Base-by-base conservation (phyloP, 1,284 basidiomycete species). In the Fomitopsis pinicola region DNA sequence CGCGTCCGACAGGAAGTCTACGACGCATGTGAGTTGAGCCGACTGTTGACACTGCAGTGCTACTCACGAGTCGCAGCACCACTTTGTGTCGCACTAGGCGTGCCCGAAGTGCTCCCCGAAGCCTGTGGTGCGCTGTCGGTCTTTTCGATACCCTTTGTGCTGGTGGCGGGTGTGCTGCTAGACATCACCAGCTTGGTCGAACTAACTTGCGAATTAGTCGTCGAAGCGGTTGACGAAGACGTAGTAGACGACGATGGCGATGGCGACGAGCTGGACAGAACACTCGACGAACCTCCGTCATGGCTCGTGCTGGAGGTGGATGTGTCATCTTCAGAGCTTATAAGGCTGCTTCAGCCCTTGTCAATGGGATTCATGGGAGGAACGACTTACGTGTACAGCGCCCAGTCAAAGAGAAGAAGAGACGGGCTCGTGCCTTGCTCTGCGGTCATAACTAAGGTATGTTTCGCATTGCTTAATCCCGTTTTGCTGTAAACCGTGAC, bases 371-470 rank as follows among this genome's bases (percentile, higher is more conserved):
- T 3, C 17, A 22, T 45, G 9, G 42, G 8, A 50, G 12, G 10
- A 22, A n/a, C 15, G 48, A 56, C 55, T 14, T 28, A 48, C 56
- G 33, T 46, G 35, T 58, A 58, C 35, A 36, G 33, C 17, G 56
- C 56, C 56, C 56, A 58, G 28, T 58, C 56, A n/a, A 58, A 58
- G 22, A 58, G n/a, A 7, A 58, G 6, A 12, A 58, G n/a, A 2
- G 56, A 58, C 44, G 56, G 3, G 12, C 19, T 48, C 4, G 19
- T 35, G 5, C 45, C 56, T 19, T 35, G 42, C 33, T 6, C 42
- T 14, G 56, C 33, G 10, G 56, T 46, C 56, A 58, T 58, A 6
- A 48, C n/a, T 14, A 58, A 19, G 19, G 44, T 58, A 28, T 58
- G 56, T 5, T 48, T 17, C 22, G 4, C 14, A 30, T 58, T 48